These are phyloP conservation scores for Avicennia marina DNA, from an alignment of 257 asterid genomes.

Conservation along the genomic window DNA sequence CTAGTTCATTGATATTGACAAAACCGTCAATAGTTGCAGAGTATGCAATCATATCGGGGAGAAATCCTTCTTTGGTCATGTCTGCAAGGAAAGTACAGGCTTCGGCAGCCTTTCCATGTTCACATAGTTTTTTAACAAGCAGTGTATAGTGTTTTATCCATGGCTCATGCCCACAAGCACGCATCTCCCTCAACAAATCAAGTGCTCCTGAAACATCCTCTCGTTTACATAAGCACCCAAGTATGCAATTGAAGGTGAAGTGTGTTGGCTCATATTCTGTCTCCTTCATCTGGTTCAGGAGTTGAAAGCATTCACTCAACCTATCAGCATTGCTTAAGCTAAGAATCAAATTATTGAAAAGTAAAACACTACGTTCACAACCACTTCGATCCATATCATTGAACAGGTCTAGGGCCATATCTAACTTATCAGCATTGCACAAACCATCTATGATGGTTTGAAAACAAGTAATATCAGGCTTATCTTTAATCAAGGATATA, in stretches of 20 bases:
- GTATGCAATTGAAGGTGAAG: conserved; percentile 77
- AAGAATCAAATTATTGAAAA: conserved; percentile 62
- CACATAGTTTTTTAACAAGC: conserved; percentile 63
- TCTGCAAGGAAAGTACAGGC: conserved; percentile 63
- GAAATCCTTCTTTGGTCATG: conserved; percentile 63
- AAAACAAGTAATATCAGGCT: conserved; percentile 47
- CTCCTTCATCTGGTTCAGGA: conserved; percentile 61
- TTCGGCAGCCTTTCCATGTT: conserved; percentile 49
- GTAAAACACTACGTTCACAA: conserved; percentile 50
- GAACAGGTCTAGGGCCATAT: conserved; percentile 60
- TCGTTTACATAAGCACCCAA: conserved; percentile 71
- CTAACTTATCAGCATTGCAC: conserved; percentile 52
- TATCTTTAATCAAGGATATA: conserved; percentile 15
- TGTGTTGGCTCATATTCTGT: conserved; percentile 66
- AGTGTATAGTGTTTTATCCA: conserved; percentile 83
- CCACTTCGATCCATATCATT: conserved; percentile 44
- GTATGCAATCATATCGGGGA: conserved; percentile 72
- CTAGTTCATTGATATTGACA: conserved; percentile 46
- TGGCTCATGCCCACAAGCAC: conserved; percentile 63
- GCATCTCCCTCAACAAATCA: conserved; percentile 63
- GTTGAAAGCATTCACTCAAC: conserved; percentile 50
- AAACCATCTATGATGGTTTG: conserved; percentile 65
- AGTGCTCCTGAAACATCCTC: conserved; percentile 56
- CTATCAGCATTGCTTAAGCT: conserved; percentile 51
- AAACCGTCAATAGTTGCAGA: conserved; percentile 70